These are phyloP conservation scores for Puccinia novopanici DNA, from an alignment of 1,284 basidiomycete genomes.

Conservation along the genomic window DNA sequence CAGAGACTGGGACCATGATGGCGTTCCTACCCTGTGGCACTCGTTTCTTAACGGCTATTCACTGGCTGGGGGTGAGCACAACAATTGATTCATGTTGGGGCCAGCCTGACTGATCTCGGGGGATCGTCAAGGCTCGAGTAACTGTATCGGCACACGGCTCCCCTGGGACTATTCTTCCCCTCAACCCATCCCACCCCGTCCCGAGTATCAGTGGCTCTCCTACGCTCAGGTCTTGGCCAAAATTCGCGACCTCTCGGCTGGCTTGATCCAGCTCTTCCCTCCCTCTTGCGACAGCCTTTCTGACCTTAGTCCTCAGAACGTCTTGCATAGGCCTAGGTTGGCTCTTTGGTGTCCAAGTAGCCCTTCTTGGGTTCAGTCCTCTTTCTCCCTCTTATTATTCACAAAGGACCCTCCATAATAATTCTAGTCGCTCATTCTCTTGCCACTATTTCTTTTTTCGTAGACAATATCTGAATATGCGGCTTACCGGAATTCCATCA, in stretches of 20 bases:
- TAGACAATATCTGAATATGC: constrained; percentile 47
- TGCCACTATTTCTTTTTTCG: no score
- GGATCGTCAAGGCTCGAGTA: constrained; percentile 5
- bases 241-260: constrained; percentile 32
- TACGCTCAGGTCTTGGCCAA: constrained; percentile 34
- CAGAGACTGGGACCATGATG: constrained; percentile 23
- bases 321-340: constrained; percentile 17
- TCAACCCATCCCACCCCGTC: constrained; percentile 1
- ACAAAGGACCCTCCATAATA: no score
- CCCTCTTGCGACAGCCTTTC: no score
- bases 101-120: no score
- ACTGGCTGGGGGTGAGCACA: no score
- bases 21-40: constrained; percentile 39
- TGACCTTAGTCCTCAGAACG: no score
- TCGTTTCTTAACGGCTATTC: no score
- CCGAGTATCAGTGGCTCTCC: constrained; percentile 34
- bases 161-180: neutral
- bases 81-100: no score
- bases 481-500: constrained; percentile 37
- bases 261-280: constrained; percentile 30
- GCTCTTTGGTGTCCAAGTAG: constrained; percentile 42
- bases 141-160: constrained; percentile 32
- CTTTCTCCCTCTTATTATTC: no score
- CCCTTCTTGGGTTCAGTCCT: constrained; percentile 40
- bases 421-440: no score